Base-by-base conservation (phyloP, 257 asterid genomes). In the Penstemon barbatus region DNA sequence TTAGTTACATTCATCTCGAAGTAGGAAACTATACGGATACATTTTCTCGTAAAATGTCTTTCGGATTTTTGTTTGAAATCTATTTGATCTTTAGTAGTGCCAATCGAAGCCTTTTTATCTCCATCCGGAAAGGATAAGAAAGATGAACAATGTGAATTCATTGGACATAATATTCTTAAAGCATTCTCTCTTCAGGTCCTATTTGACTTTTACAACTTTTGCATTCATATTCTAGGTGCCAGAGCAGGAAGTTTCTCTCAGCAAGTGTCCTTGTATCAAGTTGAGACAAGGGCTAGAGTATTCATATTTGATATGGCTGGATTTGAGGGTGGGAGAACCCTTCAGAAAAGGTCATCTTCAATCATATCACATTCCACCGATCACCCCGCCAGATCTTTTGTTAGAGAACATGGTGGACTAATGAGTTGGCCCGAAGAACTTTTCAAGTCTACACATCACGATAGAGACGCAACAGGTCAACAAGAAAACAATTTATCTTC, bases 381-480 rank as follows among this genome's bases (percentile, higher is more conserved):
- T 66, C 91, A 78, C 73, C 77, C 65, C 71, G 63, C 92, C 13
- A 87, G 75, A 63, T 78, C 82, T 46, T 69, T 83, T 63, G 73
- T 69, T 63, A 73, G 84, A 65, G 84, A 85, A 77, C 82, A 55
- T 61, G 59, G 78, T 49, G 84, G 87, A 56, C 82, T 92, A 10
- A 89, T 92, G 96, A 92, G 87, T 77, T 89, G 96, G 96, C 95
- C 95, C 10, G 85, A 84, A 68, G 86, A 75, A 38, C 59, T 65
- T 66, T 77, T 36, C 66, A 59, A 81, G 39, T 64, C 78, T 13
- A 73, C 54, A 56, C 77, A 40, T 61, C 80, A 54, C 38, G 79
- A 76, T 65, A 53, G 13, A 45, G 87, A 76, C 67, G 73, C n/a
- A 59, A 45, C 68, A 39, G 71, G 72, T 71, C 84, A 55, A 63